Evolutionary conservation across 2,329 filamentous ascomycete genomes (phyloP), one percentile per base, ranked within the genome.

Genomic region (Fusarium udum): DNA sequence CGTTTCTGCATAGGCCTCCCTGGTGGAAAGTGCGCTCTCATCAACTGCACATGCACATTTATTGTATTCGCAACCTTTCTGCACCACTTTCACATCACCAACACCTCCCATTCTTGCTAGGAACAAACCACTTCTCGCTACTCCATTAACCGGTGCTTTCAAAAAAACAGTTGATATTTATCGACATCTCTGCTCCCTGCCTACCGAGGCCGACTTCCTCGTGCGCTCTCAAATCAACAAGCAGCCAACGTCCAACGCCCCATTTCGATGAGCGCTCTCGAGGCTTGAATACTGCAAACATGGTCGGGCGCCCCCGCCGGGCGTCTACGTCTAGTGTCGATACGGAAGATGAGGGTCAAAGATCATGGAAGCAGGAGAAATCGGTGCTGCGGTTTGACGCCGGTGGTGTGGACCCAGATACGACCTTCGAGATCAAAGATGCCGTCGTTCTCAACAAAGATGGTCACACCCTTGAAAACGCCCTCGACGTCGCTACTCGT

Each of bases 401-500:
- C 74, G 18, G 78, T 74, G 42, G 69, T 71, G 16, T 72, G 78
- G 15, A 72, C 74, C 81, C 89, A 22, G 92, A 89, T 86, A 89
- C 90, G 7, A 86, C 86, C 55, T 93, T 92, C 77, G 83, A 89
- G 11, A 84, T 94, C 46, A 84, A 79, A 56, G 86, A 93, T 77
- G 91, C 88, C 42, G 84, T 88, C 24, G 85, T 93, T n/a, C 86
- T 88, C 70, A 82, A 83, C 55, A 85, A 82, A 52, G 85, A 90
- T 73, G 87, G 88, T 36, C 80, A 81, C 34, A 86, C 85, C n/a
- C 79, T 89, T 7, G 88, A 87, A 34, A 92, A 89, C 76, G 86
- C 92, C 10, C 85, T 94, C 8, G 80, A 89, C 52, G 89, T 91
- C 6, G 87, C 88, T 73, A 80, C 87, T 1, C 84, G 89, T 48